These are phyloP conservation scores for Boletus semigastroideus DNA, from an alignment of 1,284 basidiomycete genomes.

Conservation along the genomic window DNA sequence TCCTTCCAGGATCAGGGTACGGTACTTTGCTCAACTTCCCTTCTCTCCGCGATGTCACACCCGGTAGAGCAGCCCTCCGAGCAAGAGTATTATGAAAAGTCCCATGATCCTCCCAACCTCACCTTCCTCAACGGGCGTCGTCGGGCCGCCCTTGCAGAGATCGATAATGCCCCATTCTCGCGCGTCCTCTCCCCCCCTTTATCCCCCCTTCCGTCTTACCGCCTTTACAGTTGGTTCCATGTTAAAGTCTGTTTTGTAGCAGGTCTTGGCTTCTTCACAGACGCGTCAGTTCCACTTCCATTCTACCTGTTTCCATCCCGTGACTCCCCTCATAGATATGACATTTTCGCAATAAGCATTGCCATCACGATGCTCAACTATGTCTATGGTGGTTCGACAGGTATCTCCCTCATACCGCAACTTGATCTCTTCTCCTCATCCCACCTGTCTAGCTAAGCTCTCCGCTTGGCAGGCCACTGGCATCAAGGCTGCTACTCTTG, in stretches of 20 bases:
- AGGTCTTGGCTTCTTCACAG: constrained; percentile 82
- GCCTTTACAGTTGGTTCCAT: constrained; percentile 56
- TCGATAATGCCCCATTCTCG: constrained; percentile 76
- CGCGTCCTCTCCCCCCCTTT: constrained; percentile 30
- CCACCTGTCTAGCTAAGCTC: constrained; percentile 30
- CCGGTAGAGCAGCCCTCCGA: constrained; percentile 19
- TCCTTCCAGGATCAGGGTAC: too few relatives aligned
- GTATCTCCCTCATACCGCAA: constrained; percentile 1
- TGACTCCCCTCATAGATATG: constrained; percentile 45
- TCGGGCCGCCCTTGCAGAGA: constrained; percentile 70
- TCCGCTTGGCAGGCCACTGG: constrained; percentile 67
- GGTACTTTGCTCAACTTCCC: too few relatives aligned
- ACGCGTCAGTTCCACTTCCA: constrained; percentile 53
- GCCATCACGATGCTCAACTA: constrained; percentile 75
- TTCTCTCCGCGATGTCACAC: too few relatives aligned
- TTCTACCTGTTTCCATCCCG: not conserved
- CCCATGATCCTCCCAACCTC: not conserved
- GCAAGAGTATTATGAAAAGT: constrained; percentile 33
- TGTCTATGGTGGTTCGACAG: constrained; percentile 61
- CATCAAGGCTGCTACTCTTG: constrained; percentile 72
- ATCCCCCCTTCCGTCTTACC: not conserved
- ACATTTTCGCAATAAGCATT: constrained; percentile 77
- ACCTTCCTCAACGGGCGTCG: constrained; percentile 47
- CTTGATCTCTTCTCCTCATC: not conserved
- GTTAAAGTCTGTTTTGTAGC: constrained; percentile 72